Evolutionary conservation across 225 moss, liverwort and hornwort genomes (phyloP).

Genomic region (Thuidium tamariscinum): DNA sequence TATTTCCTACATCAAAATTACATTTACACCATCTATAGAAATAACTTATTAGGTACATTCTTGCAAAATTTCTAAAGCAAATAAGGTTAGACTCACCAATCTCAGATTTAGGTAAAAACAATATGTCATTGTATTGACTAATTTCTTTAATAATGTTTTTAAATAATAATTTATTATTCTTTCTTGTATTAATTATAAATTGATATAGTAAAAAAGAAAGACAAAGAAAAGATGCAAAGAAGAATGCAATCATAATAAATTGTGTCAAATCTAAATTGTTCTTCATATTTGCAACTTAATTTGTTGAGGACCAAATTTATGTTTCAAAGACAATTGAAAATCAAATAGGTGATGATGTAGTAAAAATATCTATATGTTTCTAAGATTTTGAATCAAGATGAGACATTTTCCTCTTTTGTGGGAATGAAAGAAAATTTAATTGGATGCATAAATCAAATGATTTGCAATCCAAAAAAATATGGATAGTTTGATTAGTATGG

Average conservation of each 20-base stretch:
- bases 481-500: rapidly evolving
- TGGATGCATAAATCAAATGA: not conserved
- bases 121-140: rapidly evolving
- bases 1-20: no score
- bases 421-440: not conserved
- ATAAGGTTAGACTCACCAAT: no score
- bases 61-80: no score
- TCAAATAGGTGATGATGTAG: not conserved
- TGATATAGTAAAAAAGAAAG: not conserved
- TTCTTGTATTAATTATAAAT: not conserved
- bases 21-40: no score
- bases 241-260: not conserved
- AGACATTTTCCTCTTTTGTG: not conserved
- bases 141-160: not conserved
- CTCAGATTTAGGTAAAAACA: not conserved
- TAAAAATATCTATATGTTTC: not conserved
- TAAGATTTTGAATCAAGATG: not conserved
- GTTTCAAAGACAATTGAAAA: not conserved
- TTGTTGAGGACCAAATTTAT: not conserved
- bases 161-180: not conserved
- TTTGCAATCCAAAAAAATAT: not conserved
- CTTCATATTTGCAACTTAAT: not conserved
- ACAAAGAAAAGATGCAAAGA: not conserved
- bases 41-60: no score
- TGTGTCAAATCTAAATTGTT: not conserved